Conservation (phyloP, 108 stramenopile species). For the Pseudonitzschia multiseries region DNA sequence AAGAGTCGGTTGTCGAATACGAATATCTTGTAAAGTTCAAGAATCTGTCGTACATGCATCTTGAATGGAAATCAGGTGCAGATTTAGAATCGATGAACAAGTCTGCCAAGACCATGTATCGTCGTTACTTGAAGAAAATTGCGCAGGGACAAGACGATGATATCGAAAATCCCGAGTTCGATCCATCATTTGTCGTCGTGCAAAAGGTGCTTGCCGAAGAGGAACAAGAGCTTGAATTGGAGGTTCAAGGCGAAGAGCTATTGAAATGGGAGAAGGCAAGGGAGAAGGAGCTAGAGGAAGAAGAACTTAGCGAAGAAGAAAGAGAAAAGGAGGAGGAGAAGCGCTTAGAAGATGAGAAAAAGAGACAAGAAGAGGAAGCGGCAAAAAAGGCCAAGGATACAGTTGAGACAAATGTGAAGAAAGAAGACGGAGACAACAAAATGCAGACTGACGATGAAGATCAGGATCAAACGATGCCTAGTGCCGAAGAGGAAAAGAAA, state of each 20-base stretch:
- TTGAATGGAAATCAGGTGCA: constrained; percentile 83
- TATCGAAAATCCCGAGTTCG: constrained; percentile 85
- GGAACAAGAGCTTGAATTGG: constrained; percentile 81
- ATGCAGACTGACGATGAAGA: neutral
- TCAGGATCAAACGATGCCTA: neutral
- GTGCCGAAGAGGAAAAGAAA: constrained; percentile 18
- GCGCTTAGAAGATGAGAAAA: constrained; percentile 30
- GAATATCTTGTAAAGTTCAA: constrained; percentile 97
- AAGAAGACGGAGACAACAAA: constrained; percentile 1
- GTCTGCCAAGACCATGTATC: constrained; percentile 81
- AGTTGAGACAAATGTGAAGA: constrained; percentile 14
- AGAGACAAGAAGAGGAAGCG: constrained; percentile 34
- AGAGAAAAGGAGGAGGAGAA: constrained; percentile 26
- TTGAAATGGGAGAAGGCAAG: constrained; percentile 80
- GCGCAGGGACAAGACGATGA: constrained; percentile 71
- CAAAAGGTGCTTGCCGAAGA: constrained; percentile 88
- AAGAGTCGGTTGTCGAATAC: constrained; percentile 66
- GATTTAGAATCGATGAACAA: constrained; percentile 88
- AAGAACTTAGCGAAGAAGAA: constrained; percentile 33
- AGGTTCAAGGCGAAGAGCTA: constrained; percentile 78
- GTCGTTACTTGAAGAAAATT: constrained; percentile 86
- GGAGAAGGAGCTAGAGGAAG: constrained; percentile 68
- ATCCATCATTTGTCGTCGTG: constrained; percentile 72
- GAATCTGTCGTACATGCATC: constrained; percentile 89
- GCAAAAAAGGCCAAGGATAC: constrained; percentile 22